Evolutionary conservation across 2,329 filamentous ascomycete genomes (phyloP).

Genomic region (Stromatinia cepivora): DNA sequence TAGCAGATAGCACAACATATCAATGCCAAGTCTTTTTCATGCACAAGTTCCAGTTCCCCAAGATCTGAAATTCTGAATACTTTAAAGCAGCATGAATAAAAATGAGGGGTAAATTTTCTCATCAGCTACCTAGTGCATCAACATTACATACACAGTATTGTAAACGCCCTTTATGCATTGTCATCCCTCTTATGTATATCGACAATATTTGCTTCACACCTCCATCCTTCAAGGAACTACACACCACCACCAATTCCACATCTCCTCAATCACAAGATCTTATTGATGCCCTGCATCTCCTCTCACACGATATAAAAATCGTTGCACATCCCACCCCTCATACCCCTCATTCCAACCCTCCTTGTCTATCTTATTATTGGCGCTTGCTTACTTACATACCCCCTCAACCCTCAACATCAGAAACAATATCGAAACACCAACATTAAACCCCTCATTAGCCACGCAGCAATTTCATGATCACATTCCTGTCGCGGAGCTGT

Average conservation of each 20-base stretch:
- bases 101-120: background rate
- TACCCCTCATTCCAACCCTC: conserved; percentile 4
- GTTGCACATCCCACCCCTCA: background rate
- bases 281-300: background rate
- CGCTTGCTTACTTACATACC: background rate
- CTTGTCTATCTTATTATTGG: background rate
- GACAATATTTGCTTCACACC: no score
- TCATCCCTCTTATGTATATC: background rate
- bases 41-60: no score
- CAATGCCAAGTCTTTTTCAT: background rate
- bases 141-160: background rate
- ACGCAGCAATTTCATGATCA: background rate
- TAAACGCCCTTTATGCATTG: background rate
- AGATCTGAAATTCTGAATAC: background rate
- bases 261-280: background rate
- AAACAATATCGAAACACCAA: conserved; percentile 3
- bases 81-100: background rate
- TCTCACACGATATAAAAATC: background rate
- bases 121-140: background rate
- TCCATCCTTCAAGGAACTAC: background rate
- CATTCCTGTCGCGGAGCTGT: background rate
- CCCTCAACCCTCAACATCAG: background rate
- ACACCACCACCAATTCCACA: background rate
- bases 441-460: background rate
- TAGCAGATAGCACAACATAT: background rate